Evolutionary conservation across 83 land plant genomes (phyloP).

Genomic region (Thuja plicata): DNA sequence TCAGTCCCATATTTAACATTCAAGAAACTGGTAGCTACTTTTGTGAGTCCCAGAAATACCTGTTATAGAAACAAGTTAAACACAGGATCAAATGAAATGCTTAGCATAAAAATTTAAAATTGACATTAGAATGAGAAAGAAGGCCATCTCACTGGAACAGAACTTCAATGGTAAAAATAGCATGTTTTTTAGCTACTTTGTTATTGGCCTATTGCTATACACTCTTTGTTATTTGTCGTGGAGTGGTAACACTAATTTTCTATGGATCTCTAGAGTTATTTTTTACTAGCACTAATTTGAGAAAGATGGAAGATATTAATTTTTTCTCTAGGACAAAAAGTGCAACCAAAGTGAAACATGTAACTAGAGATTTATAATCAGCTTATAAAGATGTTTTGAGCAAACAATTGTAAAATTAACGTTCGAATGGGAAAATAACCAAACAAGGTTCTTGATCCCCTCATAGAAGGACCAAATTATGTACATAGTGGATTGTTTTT

Average conservation of each 20-base stretch:
- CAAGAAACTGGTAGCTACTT: background rate
- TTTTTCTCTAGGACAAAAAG: background rate
- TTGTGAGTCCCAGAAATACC: background rate
- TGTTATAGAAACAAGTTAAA: background rate
- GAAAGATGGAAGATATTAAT: background rate
- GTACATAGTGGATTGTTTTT: background rate
- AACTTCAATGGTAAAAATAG: background rate
- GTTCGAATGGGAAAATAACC: background rate
- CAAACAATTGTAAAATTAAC: background rate
- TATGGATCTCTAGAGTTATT: conserved; percentile 1
- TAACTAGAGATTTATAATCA: background rate
- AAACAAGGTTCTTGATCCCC: background rate
- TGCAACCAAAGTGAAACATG: background rate
- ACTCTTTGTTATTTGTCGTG: background rate
- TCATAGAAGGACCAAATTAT: background rate
- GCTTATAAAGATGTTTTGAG: background rate
- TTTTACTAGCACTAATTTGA: background rate
- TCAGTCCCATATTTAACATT: conserved; percentile 6
- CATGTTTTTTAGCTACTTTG: background rate
- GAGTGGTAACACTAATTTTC: background rate
- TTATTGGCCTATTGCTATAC: background rate
- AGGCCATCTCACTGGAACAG: background rate
- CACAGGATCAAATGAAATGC: background rate
- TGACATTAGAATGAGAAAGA: background rate
- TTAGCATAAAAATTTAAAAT: background rate